Evolutionary conservation across 2,329 filamentous ascomycete genomes (phyloP).

Genomic region (Atkinsonella hypoxylon): DNA sequence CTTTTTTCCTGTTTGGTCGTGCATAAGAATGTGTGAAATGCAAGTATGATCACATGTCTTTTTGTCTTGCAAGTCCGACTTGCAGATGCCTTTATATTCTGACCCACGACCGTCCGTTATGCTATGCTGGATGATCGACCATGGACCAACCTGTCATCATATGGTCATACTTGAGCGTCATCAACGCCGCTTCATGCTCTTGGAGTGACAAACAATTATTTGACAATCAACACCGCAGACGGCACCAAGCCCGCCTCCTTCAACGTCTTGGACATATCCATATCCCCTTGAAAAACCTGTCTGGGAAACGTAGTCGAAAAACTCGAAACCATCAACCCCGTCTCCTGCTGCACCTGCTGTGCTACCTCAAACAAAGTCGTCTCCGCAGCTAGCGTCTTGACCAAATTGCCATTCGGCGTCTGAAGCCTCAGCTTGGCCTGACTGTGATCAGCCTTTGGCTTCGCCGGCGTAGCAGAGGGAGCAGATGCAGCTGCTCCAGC

Average conservation of each 20-base stretch:
- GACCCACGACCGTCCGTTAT: not conserved
- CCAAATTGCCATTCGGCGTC: constrained; percentile 58
- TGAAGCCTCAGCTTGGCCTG: constrained; percentile 77
- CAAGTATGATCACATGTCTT: too few relatives aligned
- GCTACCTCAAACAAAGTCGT: constrained; percentile 91
- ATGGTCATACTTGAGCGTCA: not conserved
- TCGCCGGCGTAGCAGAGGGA: constrained; percentile 34
- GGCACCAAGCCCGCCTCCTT: constrained; percentile 87
- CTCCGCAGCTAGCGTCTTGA: constrained; percentile 79
- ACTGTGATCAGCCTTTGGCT: constrained; percentile 59
- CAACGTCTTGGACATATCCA: constrained; percentile 79
- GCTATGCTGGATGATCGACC: not conserved
- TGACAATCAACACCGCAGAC: constrained; percentile 77
- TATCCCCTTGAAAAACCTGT: constrained; percentile 58
- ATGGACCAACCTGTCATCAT: not conserved
- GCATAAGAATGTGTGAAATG: too few relatives aligned
- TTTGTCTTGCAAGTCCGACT: too few relatives aligned
- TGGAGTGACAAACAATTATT: constrained; percentile 22
- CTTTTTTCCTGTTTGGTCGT: too few relatives aligned
- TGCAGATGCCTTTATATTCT: too few relatives aligned
- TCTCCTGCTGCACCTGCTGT: constrained; percentile 59
- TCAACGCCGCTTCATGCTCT: not conserved
- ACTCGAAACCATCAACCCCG: constrained; percentile 55
- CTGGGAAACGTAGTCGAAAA: constrained; percentile 82
- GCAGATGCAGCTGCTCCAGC: constrained; percentile 26